Base-by-base conservation (phyloP, 169 alveolate species). In the Plasmodium gaboni region DNA sequence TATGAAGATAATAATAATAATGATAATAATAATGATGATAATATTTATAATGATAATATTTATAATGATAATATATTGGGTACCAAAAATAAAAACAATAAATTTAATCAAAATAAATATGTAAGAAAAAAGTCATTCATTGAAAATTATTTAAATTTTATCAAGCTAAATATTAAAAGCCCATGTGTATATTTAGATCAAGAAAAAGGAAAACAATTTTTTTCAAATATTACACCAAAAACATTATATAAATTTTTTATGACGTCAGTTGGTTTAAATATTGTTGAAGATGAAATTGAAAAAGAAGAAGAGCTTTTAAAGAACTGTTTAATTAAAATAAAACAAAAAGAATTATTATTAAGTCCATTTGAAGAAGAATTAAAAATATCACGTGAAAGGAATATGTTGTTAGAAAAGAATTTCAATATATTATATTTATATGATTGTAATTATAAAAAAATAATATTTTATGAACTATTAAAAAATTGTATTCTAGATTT, bases 151-250 rank as follows among this genome's bases (percentile, higher is more conserved):
- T 26, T 64, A 1, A 28, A 38, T 57, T 19, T 32, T 50, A 61
- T 83, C 22, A 55, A 83, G 44, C 28, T 59, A 17, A 89, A 94
- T 93, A 94, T 94, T 9, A 91, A 92, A 48, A 92, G 91, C 9
- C 96, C 96, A 13, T 91, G 95, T 48, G 93, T 94, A 6, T 94
- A 94, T 73, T 91, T 94, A 92, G 96, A 94, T 85, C 96, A 94
- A 93, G 96, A 94, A 88, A 73, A 91, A 48, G 89, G 96, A 64
- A 94, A 94, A 42, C 71, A 88, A 48, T 94, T 92, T 88, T 94
- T 94, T 50, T 88, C 92, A 69, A 94, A 87, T 1, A 80, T 93
- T 5, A 94, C 73, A 67, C 83, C 92, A 17, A 87, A 78, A 57
- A 88, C 92, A 42, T 90, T 94, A 50, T 88, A 94, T 86, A 64